Base-by-base conservation (phyloP, 768 basidiomycete genomes). In the Boletus huronensis region DNA sequence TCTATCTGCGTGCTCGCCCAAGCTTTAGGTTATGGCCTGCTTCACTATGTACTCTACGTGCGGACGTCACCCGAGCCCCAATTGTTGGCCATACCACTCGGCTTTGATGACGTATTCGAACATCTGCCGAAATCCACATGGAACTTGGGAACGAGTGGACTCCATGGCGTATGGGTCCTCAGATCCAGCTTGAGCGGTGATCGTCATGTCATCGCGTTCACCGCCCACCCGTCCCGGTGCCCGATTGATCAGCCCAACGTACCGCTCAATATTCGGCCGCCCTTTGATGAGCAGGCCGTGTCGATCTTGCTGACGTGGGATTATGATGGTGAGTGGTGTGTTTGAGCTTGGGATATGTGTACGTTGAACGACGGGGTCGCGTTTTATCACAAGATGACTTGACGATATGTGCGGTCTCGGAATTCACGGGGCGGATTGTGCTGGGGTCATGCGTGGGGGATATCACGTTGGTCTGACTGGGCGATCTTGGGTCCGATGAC, bases 371-470 rank as follows among this genome's bases (percentile, higher is more conserved):
- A n/a, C 25, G 17, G 7, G 6, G 16, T 25, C n/a, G 16, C 14
- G 1, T 3, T 9, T 17, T 10, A 9, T 25, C 9, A 16, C 4
- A 2, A 36, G 53, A 16, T n/a, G 34, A 29, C 3, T 40, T 54
- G 14, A 73, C 62, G 2, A 66, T 64, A 52, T 81, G 78, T 53
- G 70, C 76, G 3, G 70, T 81, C 43, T 72, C 72, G 5, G 80
- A 81, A 53, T 64, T 71, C 26, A 75, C 63, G 48, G 79, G 79
- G 9, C 69, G 57, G n/a, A 75, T 81, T 41, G 65, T 73, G 3
- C 58, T 78, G 45, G 78, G 75, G 8, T 74, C 73, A 58, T 53
- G 74, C 43, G 62, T 69, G 13, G 79, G 79, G 10, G 21, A 6
- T 10, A 67, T 56, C 14, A 55, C 34, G 25, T 34, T 46, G 28